phyloP scores from a whole-genome alignment of 225 moss, liverwort and hornwort genomes.

The Rhytidiadelphus loreus region DNA sequence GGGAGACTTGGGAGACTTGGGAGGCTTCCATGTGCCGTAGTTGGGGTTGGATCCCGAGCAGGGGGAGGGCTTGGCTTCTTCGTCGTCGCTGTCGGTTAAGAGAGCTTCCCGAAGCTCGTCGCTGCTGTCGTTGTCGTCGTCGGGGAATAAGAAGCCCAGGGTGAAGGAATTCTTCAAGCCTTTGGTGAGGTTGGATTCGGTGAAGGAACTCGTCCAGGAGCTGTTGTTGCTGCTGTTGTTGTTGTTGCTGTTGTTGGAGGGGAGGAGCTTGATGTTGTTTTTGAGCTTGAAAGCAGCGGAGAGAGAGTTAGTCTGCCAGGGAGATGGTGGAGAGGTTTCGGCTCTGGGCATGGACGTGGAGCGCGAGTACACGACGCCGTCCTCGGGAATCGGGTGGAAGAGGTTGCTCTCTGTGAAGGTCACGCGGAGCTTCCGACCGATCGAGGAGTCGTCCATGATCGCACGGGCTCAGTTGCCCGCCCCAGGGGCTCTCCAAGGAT shows the following conservation, averaged over 20 bases:
- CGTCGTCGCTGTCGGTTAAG: not conserved
- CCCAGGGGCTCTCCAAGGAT: not conserved
- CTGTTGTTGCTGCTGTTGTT: not conserved
- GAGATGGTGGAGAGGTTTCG: not conserved
- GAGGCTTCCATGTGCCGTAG: slow-evolving; percentile 25
- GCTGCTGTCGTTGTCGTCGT: slow-evolving; percentile 18
- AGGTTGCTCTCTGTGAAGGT: slow-evolving; percentile 20
- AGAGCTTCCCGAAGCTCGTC: slow-evolving; percentile 19
- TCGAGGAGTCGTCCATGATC: not conserved
- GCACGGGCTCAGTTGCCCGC: not conserved
- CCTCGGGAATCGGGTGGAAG: slow-evolving; percentile 27
- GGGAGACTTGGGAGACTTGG: not conserved
- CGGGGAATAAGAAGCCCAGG: slow-evolving; percentile 35
- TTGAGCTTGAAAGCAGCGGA: not conserved
- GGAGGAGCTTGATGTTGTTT: not conserved
- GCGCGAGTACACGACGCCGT: not conserved
- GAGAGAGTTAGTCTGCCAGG: not conserved
- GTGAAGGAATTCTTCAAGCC: slow-evolving; percentile 21
- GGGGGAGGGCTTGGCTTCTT: not conserved
- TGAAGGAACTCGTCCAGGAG: slow-evolving; percentile 12
- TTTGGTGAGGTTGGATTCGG: not conserved
- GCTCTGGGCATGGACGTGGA: not conserved
- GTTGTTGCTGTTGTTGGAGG: not conserved
- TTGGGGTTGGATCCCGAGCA: not conserved
- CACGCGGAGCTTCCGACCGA: slow-evolving; percentile 12